Evolutionary conservation across 495 filamentous ascomycete genomes (phyloP).

Genomic region (Aspergillus kassunensis): DNA sequence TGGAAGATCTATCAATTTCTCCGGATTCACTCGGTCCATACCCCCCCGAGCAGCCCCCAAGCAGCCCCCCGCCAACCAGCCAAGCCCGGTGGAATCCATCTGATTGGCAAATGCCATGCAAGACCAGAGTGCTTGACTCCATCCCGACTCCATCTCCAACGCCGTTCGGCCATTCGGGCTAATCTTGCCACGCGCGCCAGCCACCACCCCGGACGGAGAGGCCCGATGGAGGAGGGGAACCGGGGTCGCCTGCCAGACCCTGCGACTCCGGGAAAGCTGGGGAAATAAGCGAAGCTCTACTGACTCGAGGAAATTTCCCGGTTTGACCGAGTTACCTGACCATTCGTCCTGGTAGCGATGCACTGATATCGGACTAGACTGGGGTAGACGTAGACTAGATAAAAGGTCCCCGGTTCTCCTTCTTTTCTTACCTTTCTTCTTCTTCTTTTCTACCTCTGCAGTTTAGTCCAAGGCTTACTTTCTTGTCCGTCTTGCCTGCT

Average conservation of each 20-base stretch:
- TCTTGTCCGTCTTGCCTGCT: not conserved
- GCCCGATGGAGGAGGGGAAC: not conserved
- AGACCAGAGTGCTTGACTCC: conserved; percentile 1
- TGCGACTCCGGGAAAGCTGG: conserved; percentile 7
- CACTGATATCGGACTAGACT: not conserved
- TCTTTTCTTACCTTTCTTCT: not conserved
- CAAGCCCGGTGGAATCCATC: not conserved
- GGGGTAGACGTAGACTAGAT: not conserved
- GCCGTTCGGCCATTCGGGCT: conserved; percentile 3
- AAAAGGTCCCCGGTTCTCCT: not conserved
- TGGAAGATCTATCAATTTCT: conserved; percentile 6
- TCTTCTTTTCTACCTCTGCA: not conserved
- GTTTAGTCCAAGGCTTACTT: not conserved
- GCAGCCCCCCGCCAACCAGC: not conserved
- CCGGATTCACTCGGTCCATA: conserved; percentile 1
- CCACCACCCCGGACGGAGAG: too few species aligned
- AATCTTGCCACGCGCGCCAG: too few species aligned
- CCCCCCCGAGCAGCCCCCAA: conserved; percentile 1
- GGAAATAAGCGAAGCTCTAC: not conserved
- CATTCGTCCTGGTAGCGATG: not conserved
- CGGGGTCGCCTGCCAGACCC: conserved; percentile 3
- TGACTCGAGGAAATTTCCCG: not conserved
- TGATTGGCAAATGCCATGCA: conserved; percentile 6
- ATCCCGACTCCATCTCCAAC: too few species aligned
- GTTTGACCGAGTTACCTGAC: too few species aligned